A percentile compares a stretch with the other conserved stretches of the same genome.
phyloP scores from a whole-genome alignment of 495 filamentous ascomycete genomes.

The Rhypophila decipiens region DNA sequence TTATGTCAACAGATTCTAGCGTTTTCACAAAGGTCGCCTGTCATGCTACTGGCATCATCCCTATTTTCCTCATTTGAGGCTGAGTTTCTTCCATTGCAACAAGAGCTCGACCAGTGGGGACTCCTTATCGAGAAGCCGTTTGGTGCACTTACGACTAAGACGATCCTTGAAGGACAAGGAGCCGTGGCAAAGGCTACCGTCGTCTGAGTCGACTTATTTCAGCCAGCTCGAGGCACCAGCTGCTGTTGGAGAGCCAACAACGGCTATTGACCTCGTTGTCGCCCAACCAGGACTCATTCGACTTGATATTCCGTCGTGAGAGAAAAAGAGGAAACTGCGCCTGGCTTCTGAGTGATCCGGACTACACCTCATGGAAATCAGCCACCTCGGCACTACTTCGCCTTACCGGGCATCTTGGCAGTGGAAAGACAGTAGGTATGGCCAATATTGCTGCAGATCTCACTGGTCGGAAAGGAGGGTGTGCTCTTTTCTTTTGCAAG shows the following conservation, averaged over 20 bases:
- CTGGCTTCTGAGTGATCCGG: not conserved
- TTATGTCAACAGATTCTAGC: not conserved
- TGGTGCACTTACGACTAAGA: not conserved
- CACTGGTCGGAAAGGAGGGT: not conserved
- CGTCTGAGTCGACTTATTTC: not conserved
- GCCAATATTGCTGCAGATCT: not conserved
- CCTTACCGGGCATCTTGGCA: not conserved
- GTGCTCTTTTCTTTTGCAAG: slow-evolving; percentile 4
- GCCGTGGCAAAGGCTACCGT: not conserved
- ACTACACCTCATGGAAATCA: not conserved
- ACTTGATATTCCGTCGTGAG: slow-evolving; percentile 1
- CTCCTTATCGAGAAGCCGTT: slow-evolving; percentile 1
- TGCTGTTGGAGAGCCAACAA: not conserved
- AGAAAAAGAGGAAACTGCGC: not conserved
- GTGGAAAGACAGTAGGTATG: slow-evolving; percentile 6
- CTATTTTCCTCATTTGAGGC: not conserved
- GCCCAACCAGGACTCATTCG: not conserved
- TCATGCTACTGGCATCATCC: not conserved
- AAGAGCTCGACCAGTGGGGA: not conserved
- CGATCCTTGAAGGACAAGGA: not conserved
- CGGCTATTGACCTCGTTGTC: not conserved
- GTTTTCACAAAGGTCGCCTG: not conserved
- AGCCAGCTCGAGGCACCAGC: not conserved
- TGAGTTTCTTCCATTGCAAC: not conserved
- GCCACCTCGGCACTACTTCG: not conserved